A percentile compares a stretch with the other conserved stretches of the same genome.
Conservation (phyloP, 352 stramenopile genomes). For the Pythium aristosporum region DNA sequence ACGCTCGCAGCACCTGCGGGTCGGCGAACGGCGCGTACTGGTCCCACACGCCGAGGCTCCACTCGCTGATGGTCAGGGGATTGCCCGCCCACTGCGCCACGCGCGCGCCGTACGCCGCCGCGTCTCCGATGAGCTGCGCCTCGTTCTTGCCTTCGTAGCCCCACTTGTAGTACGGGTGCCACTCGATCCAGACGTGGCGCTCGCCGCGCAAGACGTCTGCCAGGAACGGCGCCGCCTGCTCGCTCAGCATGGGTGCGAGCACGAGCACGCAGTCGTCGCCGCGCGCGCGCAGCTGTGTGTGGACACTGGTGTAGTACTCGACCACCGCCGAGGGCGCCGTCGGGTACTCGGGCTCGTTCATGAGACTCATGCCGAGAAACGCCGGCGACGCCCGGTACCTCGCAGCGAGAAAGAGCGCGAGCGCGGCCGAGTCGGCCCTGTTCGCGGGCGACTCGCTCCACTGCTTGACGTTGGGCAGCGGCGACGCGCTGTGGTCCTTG, state of each 20-base stretch:
- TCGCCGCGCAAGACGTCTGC: slow-evolving; percentile 31
- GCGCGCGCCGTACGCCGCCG: not conserved
- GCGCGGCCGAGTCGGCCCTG: slow-evolving; percentile 35
- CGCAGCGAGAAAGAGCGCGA: slow-evolving; percentile 39
- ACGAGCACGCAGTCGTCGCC: slow-evolving; percentile 50
- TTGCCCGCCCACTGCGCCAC: slow-evolving; percentile 32
- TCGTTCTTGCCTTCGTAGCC: slow-evolving; percentile 30
- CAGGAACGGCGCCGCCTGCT: slow-evolving; percentile 34
- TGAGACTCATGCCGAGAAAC: slow-evolving; percentile 54
- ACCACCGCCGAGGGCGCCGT: slow-evolving; percentile 24
- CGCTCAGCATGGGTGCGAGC: slow-evolving; percentile 36
- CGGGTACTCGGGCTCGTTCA: slow-evolving; percentile 47
- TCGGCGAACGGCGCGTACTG: slow-evolving; percentile 21
- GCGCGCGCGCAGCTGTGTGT: slow-evolving; percentile 35
- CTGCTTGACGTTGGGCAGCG: not conserved
- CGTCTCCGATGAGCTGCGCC: slow-evolving; percentile 15
- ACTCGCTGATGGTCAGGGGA: slow-evolving; percentile 51
- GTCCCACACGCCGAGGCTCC: slow-evolving; percentile 17
- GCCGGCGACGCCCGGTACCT: slow-evolving; percentile 45
- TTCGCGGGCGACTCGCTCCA: slow-evolving; percentile 36
- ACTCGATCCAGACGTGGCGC: slow-evolving; percentile 63
- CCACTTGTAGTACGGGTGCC: slow-evolving; percentile 59
- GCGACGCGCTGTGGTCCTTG: slow-evolving; percentile 46
- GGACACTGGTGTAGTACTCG: slow-evolving; percentile 43
- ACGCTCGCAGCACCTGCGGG: slow-evolving; percentile 4